phyloP scores from a whole-genome alignment of 1,284 basidiomycete species.

The Trichosporon inkin region DNA sequence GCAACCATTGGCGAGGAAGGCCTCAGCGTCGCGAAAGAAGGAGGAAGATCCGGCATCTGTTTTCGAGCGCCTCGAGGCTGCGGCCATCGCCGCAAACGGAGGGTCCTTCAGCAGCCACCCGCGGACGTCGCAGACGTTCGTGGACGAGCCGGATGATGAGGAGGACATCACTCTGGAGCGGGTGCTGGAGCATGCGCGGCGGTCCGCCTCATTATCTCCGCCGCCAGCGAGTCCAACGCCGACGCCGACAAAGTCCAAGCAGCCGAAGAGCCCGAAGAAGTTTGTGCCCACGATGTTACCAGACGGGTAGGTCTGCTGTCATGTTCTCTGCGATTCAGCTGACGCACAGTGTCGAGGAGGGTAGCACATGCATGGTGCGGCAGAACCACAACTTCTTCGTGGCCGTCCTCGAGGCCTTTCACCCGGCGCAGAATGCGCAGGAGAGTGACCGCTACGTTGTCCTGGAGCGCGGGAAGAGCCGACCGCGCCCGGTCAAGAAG shows the following conservation, averaged over 20 bases:
- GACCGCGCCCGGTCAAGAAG: slow-evolving; percentile 1
- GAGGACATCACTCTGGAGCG: neutral
- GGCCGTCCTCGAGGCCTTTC: slow-evolving; percentile 16
- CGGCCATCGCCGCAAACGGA: neutral
- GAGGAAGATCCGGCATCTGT: neutral
- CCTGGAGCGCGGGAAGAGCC: slow-evolving; percentile 14
- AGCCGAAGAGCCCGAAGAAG: neutral
- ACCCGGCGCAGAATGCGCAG: slow-evolving; percentile 14
- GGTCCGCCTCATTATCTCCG: neutral
- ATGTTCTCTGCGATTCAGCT: neutral
- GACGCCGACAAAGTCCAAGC: neutral
- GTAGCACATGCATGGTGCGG: slow-evolving; percentile 10
- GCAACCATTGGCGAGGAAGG: neutral
- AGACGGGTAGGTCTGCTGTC: neutral
- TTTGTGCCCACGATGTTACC: neutral
- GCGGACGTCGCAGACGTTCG: neutral
- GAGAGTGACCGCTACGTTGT: slow-evolving; percentile 24
- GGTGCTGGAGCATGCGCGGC: neutral
- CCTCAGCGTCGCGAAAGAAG: neutral
- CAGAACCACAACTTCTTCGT: slow-evolving; percentile 7
- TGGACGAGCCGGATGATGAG: neutral
- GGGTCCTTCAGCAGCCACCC: neutral
- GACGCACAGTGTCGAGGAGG: slow-evolving; percentile 1
- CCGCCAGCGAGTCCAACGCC: neutral
- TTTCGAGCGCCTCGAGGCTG: neutral